Conservation (phyloP, 202 grass and related monocot genomes). For the Eragrostis tef region DNA sequence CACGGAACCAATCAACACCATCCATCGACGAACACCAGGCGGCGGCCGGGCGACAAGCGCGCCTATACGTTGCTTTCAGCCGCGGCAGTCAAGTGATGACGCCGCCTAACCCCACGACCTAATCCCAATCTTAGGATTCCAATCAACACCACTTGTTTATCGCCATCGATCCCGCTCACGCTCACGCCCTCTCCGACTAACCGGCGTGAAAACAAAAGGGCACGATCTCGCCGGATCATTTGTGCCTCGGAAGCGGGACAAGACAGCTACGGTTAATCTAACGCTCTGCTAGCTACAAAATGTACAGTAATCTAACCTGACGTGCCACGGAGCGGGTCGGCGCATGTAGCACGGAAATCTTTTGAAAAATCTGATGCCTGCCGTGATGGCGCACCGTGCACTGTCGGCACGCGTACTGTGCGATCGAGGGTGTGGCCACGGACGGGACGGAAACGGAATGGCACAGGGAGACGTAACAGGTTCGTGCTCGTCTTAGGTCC, state of each 20-base stretch:
- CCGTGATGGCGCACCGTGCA: background rate
- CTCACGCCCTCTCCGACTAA: background rate
- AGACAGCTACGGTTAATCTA: background rate
- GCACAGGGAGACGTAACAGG: background rate
- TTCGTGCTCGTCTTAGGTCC: background rate
- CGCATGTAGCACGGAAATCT: background rate
- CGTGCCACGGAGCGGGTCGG: background rate
- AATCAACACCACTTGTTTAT: background rate
- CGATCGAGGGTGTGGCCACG: background rate
- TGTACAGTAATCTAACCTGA: background rate
- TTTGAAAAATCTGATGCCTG: background rate
- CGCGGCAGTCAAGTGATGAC: background rate
- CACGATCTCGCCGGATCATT: background rate
- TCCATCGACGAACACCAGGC: background rate
- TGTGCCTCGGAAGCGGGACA: background rate
- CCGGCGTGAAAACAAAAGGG: background rate
- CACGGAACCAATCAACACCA: background rate
- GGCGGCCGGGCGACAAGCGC: background rate
- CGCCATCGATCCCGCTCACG: no score
- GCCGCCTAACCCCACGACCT: background rate
- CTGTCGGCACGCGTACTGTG: background rate
- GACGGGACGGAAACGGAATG: background rate
- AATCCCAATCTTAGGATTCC: conserved; percentile 25
- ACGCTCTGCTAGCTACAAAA: background rate
- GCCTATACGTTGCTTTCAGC: background rate